phyloP scores from a whole-genome alignment of 257 asterid genomes.

The Solanum bulbocastanum region DNA sequence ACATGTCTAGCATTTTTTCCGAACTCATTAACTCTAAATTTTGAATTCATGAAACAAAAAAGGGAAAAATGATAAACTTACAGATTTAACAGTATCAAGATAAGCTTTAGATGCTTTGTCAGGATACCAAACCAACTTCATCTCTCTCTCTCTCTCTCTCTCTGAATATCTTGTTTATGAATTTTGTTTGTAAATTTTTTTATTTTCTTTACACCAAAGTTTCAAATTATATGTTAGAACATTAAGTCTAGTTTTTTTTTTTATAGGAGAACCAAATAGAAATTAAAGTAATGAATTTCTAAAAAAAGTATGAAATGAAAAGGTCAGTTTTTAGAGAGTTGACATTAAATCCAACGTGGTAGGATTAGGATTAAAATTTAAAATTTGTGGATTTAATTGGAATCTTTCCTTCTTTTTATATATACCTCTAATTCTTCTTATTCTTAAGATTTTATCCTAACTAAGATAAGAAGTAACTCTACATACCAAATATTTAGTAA shows the following conservation, averaged over 20 bases:
- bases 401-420: neutral
- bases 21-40: neutral
- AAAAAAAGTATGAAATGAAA: neutral
- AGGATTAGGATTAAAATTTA: neutral
- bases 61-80: neutral
- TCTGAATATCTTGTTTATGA: neutral
- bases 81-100: neutral
- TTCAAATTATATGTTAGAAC: neutral
- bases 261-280: neutral
- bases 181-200: neutral
- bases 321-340: neutral
- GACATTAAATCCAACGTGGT: constrained; percentile 2
- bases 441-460: neutral
- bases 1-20: neutral
- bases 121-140: neutral
- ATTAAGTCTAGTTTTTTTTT: neutral
- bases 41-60: neutral
- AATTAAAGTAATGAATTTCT: neutral
- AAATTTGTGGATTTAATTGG: neutral
- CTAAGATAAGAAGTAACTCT: neutral
- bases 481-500: neutral
- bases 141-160: neutral
- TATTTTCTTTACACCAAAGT: neutral
- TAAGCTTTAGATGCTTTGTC: neutral
- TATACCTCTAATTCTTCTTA: neutral